Base-by-base conservation (phyloP, 805 yeast genomes). In the Wickerhamiella kurtzmanii region DNA sequence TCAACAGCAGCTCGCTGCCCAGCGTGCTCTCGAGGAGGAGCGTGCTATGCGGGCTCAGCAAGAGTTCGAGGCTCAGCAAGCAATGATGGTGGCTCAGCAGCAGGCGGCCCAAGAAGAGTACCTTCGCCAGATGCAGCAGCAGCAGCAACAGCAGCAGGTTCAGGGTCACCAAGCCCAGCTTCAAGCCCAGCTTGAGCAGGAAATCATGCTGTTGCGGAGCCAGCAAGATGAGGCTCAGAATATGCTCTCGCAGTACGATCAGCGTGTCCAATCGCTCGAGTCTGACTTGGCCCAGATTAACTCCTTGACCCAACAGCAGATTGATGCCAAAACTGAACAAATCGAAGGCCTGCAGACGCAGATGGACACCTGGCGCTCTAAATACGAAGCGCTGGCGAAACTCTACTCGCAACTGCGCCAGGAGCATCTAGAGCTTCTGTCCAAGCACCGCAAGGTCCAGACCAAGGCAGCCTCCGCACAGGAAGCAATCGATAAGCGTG, bases 381-480 rank as follows among this genome's bases (percentile, higher is more conserved):
- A 88, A 66, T 88, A 88, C 64, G 95, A 87, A 59, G 74, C 92
- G 0, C 71, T 88, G 52, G 96, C 96, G 4, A 85, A 85, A 58
- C 70, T 88, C 53, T 88, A 88, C 63, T 80, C 94, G 1, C 95
- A 87, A 64, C 70, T 88, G 55, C 80, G 96, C 60, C 94, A 84
- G 64, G 96, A 88, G 64, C 96, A 88, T 60, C 71, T 88, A 58
- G 82, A 79, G 52, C 65, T 87, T 47, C 71, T 88, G 59, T 72
- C 82, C 44, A 81, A 80, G 59, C 80, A 80, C 60, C 87, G 88
- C 61, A 79, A 81, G 55, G 72, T 80, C 42, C 94, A 86, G 64
- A 83, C 85, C 54, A 84, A 83, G 64, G 94, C 92, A 2, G 81
- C 87, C 13, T 74, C 79, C 38, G 96, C 96, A 9, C 95, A 86